Percentiles rank a stretch among this genome's conserved stretches.
Evolutionary conservation across 2,329 filamentous ascomycete species (phyloP).

Genomic region (Fusarium robinianum): DNA sequence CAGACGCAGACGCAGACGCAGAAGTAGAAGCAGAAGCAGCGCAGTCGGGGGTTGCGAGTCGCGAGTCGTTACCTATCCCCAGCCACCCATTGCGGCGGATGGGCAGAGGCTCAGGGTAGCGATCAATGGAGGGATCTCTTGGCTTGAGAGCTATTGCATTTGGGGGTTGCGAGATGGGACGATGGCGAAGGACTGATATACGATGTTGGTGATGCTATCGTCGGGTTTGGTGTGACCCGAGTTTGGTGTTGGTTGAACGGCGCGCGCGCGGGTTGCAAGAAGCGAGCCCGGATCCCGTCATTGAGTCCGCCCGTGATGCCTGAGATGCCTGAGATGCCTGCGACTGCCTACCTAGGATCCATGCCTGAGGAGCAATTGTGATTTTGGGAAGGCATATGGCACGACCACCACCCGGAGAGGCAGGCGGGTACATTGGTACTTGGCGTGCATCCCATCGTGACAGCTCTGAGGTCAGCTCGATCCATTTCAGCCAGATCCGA

Average conservation of each 20-base stretch:
- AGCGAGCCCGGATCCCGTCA: too few relatives aligned
- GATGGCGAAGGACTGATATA: constrained; percentile 21
- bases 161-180: constrained; percentile 27
- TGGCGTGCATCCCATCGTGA: constrained; percentile 1
- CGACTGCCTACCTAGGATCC: not conserved
- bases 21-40: too few relatives aligned
- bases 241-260: too few relatives aligned
- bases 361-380: not conserved
- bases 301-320: too few relatives aligned
- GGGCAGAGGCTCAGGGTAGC: constrained; percentile 13
- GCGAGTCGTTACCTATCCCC: constrained; percentile 23
- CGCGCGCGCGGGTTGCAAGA: too few relatives aligned
- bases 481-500: constrained; percentile 20
- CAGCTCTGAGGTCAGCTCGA: constrained; percentile 16
- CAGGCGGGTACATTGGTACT: not conserved
- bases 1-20: too few relatives aligned
- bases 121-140: constrained; percentile 27
- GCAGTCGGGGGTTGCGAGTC: too few relatives aligned
- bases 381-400: too few relatives aligned
- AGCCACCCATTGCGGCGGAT: constrained; percentile 33
- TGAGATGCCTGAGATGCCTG: constrained; percentile 8
- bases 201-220: constrained; percentile 22
- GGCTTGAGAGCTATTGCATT: constrained; percentile 28
- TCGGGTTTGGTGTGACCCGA: too few relatives aligned
- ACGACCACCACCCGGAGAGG: too few relatives aligned